Evolutionary conservation across 768 basidiomycete genomes (phyloP).

Genomic region (Lentinula detonsa): DNA sequence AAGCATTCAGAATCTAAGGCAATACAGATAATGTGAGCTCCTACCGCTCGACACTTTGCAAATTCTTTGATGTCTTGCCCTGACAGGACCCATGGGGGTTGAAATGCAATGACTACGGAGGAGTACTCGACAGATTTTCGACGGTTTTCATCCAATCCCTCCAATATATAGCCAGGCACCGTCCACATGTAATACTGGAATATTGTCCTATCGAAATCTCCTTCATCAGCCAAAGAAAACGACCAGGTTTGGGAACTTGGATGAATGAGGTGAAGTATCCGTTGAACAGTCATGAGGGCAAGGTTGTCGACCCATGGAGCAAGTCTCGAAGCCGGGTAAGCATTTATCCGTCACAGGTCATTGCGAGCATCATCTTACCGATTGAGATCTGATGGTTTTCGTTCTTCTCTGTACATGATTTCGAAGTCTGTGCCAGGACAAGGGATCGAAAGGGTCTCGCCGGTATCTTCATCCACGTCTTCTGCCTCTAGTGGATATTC

Average conservation of each 20-base stretch:
- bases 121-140: conserved; percentile 17
- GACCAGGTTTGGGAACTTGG: conserved; percentile 33
- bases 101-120: conserved; percentile 48
- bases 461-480: conserved; percentile 31
- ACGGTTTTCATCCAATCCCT: conserved; percentile 11
- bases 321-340: conserved; percentile 25
- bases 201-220: conserved; percentile 30
- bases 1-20: background rate
- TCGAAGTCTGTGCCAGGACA: conserved; percentile 27
- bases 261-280: conserved; percentile 37
- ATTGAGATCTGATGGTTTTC: conserved; percentile 33
- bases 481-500: conserved; percentile 24
- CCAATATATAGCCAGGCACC: conserved; percentile 12
- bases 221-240: conserved; percentile 27
- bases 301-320: conserved; percentile 43
- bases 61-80: conserved; percentile 50
- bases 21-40: conserved; percentile 5
- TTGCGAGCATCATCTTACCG: conserved; percentile 24
- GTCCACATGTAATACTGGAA: conserved; percentile 44
- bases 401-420: conserved; percentile 25
- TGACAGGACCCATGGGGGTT: conserved; percentile 56
- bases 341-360: background rate
- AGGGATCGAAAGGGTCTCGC: conserved; percentile 38
- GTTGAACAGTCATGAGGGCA: conserved; percentile 46
- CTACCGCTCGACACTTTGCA: conserved; percentile 35